These are phyloP conservation scores for Hypomyces rosellus DNA, from an alignment of 2,329 filamentous ascomycete genomes.

Conservation along the genomic window DNA sequence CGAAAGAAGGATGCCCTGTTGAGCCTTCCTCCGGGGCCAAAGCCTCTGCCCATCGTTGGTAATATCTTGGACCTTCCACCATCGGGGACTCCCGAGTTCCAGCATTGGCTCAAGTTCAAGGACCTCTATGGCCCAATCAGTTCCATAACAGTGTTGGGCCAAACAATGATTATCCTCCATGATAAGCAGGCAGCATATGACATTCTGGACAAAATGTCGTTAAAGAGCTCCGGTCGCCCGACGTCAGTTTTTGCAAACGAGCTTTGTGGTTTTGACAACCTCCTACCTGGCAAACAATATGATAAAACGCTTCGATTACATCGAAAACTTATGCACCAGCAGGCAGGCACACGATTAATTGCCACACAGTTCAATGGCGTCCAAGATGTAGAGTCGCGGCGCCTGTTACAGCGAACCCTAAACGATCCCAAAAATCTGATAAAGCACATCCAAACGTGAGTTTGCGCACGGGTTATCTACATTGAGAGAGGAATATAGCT, in stretches of 20 bases:
- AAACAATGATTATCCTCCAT: conserved; percentile 2
- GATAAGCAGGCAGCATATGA: background rate
- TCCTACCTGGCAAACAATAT: background rate
- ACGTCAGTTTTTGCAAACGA: background rate
- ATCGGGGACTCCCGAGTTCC: conserved; percentile 22
- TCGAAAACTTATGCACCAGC: conserved; percentile 6
- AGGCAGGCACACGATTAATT: background rate
- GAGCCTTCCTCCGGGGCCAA: conserved; percentile 23
- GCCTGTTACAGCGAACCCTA: conserved; percentile 4
- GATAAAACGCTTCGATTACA: background rate
- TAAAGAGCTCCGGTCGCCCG: conserved; percentile 6
- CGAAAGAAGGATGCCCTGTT: background rate
- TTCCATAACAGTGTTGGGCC: background rate
- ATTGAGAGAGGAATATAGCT: background rate
- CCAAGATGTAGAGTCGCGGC: conserved; percentile 10
- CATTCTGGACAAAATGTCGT: background rate
- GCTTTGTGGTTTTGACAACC: background rate
- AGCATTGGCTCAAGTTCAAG: conserved; percentile 31
- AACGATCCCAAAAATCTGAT: conserved; percentile 2
- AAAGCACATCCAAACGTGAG: conserved; percentile 11
- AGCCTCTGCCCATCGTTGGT: conserved; percentile 35
- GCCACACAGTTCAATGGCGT: background rate
- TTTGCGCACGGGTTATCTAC: background rate
- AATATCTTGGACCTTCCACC: conserved; percentile 40
- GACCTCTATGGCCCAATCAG: conserved; percentile 20